Conservation (phyloP, 768 basidiomycete species). For the Stropharia rugosoannulata region DNA sequence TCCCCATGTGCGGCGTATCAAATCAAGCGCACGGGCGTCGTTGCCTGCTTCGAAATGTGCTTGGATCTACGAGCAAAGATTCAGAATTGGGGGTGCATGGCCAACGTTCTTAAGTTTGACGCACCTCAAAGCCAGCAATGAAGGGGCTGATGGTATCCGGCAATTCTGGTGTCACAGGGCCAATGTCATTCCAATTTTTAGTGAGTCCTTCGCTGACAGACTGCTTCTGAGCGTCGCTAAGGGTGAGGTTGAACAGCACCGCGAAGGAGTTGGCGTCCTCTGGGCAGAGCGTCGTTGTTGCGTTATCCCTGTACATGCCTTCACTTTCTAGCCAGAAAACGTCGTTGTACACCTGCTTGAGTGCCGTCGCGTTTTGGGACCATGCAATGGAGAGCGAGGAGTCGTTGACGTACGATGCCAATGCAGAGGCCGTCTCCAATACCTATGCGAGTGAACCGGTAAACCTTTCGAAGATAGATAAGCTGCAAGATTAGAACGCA, state of each 20-base stretch:
- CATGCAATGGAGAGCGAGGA: constrained; percentile 34
- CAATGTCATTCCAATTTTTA: constrained; percentile 52
- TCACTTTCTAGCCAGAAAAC: constrained; percentile 48
- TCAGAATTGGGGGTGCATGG: background rate
- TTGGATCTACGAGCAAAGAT: constrained; percentile 38
- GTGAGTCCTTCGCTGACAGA: constrained; percentile 45
- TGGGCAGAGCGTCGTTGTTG: constrained; percentile 48
- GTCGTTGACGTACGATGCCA: constrained; percentile 40
- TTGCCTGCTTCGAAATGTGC: constrained; percentile 57
- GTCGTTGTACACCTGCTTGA: constrained; percentile 49
- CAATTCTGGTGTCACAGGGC: constrained; percentile 53
- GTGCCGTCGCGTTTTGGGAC: constrained; percentile 42
- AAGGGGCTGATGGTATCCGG: constrained; percentile 62
- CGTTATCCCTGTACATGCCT: constrained; percentile 56
- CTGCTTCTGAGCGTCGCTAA: constrained; percentile 32
- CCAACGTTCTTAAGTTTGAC: constrained; percentile 6
- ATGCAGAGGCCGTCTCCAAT: constrained; percentile 43
- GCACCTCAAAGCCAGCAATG: constrained; percentile 57
- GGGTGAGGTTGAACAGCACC: constrained; percentile 51
- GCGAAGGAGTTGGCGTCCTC: constrained; percentile 62
- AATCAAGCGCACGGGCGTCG: constrained; percentile 49
- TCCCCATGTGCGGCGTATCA: constrained; percentile 56
- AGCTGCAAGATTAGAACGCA: constrained; percentile 12
- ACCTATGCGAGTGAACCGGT: constrained; percentile 32
- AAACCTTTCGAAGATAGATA: background rate